Evolutionary conservation across 2,329 filamentous ascomycete genomes (phyloP), one percentile per base, ranked within the genome.

Genomic region (Beauveria australis): DNA sequence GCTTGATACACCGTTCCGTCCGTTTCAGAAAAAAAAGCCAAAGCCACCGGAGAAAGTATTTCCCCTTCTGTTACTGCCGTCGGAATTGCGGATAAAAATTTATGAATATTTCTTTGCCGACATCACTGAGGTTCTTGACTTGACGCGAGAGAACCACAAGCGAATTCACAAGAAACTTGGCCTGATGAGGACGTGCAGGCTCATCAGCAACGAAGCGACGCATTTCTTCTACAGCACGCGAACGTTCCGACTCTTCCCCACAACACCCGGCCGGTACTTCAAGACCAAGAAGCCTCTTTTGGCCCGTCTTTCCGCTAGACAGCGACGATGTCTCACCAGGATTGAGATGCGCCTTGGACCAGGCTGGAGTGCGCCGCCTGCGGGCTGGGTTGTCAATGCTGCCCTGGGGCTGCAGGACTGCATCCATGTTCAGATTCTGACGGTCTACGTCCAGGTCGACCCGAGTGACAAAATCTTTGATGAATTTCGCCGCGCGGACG

Each of bases 211-310:
- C 18, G 88, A 91, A 71, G 84, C 87, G 1, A 81, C 83, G 0
- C 80, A 86, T 65, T 77, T 80, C 63, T 88, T 90, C 70, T 91
- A 89, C 73, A 82, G 81, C 68, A 79, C 78, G 9, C 80, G 82
- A 58, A 78, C 81, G 0, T 81, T 89, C 58, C 85, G 87, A 59
- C 71, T 92, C 41, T 91, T 91, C 67, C 86, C 87, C 14, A 85
- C 81, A 3, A 77, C 81, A 24, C 81, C 81, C 5, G 85, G 85
- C 49, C 79, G 81, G 44, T 86, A 87, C 73, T 89, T 89, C 76
- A 88, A 90, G 73, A 86, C 85, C 33, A 89, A 89, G 74, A 84
- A 83, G 65, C 89, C 89, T 1, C 76, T 92, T 0, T 77, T 92
- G 30, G 81, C 86, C 6, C 84, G 88, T 19, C 73, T 92, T 59